phyloP scores from a whole-genome alignment of 192 early-diverging fungal genomes.

The Rhizophagus prolifer region DNA sequence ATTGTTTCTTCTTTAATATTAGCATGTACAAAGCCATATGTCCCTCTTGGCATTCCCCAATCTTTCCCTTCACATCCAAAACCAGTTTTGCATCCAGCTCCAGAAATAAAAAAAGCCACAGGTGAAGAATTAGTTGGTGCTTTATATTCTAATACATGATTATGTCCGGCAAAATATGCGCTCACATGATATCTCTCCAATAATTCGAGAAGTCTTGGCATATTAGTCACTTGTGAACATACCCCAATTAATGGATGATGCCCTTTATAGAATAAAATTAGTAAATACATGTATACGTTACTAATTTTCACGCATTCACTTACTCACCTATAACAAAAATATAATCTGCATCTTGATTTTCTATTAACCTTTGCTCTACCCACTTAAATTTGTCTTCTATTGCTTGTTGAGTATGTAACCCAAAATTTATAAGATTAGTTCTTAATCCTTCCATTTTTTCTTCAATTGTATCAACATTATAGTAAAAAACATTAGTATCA shows the following conservation, averaged over 20 bases:
- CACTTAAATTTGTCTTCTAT: conserved; percentile 12
- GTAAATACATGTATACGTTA: background rate
- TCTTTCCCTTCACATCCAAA: background rate
- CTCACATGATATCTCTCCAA: conserved; percentile 14
- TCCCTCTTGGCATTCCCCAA: conserved; percentile 12
- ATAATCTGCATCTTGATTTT: background rate
- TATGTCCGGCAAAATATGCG: conserved; percentile 21
- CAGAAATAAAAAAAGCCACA: conserved; percentile 19
- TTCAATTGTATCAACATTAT: background rate
- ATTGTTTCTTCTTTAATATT: conserved; percentile 1
- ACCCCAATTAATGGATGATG: conserved; percentile 24
- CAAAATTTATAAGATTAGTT: conserved; percentile 4
- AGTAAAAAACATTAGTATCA: conserved; percentile 24
- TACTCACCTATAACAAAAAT: conserved; percentile 15
- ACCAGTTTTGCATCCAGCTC: conserved; percentile 11
- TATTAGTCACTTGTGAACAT: background rate
- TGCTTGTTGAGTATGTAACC: background rate
- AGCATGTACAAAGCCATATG: conserved; percentile 21
- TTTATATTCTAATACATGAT: conserved; percentile 23
- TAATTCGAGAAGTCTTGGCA: background rate
- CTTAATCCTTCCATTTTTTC: conserved; percentile 1
- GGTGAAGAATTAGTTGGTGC: background rate
- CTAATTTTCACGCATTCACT: background rate
- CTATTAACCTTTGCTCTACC: conserved; percentile 16
- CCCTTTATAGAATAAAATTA: conserved; percentile 4